Base-by-base conservation (phyloP, 2,329 filamentous ascomycete species). In the Aureobasidium sp. region DNA sequence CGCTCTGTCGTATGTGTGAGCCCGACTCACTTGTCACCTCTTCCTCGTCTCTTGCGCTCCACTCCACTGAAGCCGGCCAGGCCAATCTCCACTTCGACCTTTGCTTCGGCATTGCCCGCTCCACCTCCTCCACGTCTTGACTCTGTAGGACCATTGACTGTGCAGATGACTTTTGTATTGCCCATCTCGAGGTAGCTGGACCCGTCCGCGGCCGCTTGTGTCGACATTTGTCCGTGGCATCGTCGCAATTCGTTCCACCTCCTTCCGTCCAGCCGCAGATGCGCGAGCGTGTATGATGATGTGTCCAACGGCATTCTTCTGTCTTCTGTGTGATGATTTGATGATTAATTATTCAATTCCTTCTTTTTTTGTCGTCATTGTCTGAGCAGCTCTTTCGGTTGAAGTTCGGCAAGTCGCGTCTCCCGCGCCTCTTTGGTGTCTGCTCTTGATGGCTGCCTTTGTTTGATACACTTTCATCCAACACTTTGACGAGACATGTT, bases 161-260 rank as follows among this genome's bases (percentile, higher is more conserved):
- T 89, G 71, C 91, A 96, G 71, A 97, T 88, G 61, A 98, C 85
- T 67, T 95, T 93, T 19, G 93, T 98, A 72, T 97, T 95, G 63
- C 93, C 93, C 85, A 95, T 95, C 68, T 95, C 89, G 55, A 97
- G 82, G 71, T 95, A 95, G 57, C 86, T 88, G 39, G 88, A 95
- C 30, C 93, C 93, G 63, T 97, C 93, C 53, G 90, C 90, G 45
- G 90, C 86, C 56, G 90, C 85, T 70, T 96, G 93, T 1, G 90
- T 96, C 57, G 86, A 87, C 66, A 98, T 90, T 71, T 94, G 88
- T 42, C 87, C 91, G 65, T 89, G 83, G 47, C 95, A 79, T 6
- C 88, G 84, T 24, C 93, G 89, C 34, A 98, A 81, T 70, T 98
- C 93, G 74, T 98, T 97, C 93, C 93, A 98, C 62, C 93, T 84